These are phyloP conservation scores for Candida chauliodis DNA, from an alignment of 805 yeast species.

Conservation along the genomic window DNA sequence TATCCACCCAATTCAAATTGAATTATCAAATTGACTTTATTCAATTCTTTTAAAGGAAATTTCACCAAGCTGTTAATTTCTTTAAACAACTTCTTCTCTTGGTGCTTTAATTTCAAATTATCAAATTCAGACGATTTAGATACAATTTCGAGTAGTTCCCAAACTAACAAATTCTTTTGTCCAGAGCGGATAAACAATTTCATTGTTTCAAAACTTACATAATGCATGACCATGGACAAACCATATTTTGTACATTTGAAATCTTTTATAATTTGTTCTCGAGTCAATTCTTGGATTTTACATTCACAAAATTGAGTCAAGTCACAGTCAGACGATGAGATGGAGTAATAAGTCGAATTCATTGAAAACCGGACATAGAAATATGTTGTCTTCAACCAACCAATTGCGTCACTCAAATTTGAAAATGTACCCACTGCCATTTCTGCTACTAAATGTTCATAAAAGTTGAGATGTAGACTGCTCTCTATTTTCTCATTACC, in stretches of 20 bases:
- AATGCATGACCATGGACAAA: slow-evolving; percentile 46
- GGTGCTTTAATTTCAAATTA: slow-evolving; percentile 36
- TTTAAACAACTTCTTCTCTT: slow-evolving; percentile 43
- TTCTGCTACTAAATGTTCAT: slow-evolving; percentile 16
- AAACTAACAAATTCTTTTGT: slow-evolving; percentile 11
- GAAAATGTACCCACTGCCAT: slow-evolving; percentile 28
- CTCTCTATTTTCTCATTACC: slow-evolving; percentile 49
- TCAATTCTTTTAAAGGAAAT: slow-evolving; percentile 32
- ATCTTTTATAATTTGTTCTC: slow-evolving; percentile 23
- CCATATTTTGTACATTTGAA: slow-evolving; percentile 41
- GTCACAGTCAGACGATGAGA: slow-evolving; percentile 17
- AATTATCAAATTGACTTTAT: slow-evolving; percentile 40
- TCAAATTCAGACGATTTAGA: slow-evolving; percentile 39
- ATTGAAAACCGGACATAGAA: slow-evolving; percentile 42
- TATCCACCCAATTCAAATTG: slow-evolving; percentile 52
- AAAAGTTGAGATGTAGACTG: slow-evolving; percentile 18
- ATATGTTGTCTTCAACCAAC: slow-evolving; percentile 48
- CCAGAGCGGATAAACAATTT: slow-evolving; percentile 22
- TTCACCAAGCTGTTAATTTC: slow-evolving; percentile 37
- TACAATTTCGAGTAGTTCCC: slow-evolving; percentile 22
- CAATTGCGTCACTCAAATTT: slow-evolving; percentile 33
- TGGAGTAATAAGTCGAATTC: slow-evolving; percentile 39
- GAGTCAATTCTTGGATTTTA: slow-evolving; percentile 28
- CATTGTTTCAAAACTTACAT: slow-evolving; percentile 44
- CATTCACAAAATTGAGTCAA: slow-evolving; percentile 30